Base-by-base conservation (phyloP, 352 stramenopile genomes). In the Pythium phragmiticola region DNA sequence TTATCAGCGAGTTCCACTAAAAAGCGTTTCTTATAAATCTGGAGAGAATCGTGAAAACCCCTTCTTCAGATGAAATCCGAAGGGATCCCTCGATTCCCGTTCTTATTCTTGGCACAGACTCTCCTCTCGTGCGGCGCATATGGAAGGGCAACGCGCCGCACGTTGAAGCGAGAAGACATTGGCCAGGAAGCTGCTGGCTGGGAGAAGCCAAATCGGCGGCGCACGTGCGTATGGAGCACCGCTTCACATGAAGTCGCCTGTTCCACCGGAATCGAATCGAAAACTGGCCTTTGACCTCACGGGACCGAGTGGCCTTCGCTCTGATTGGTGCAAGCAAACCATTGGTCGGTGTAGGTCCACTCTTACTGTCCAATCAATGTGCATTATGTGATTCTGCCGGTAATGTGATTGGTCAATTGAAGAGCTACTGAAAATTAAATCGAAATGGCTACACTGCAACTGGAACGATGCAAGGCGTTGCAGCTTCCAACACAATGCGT, bases 11-110 rank as follows among this genome's bases (percentile, higher is more conserved):
- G 34, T 39, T 39, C 34, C 11, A 14, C 34, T 39, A 9, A 39
- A n/a, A 46, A 46, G 39, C 39, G 11, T 51, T 30, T 51, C 21
- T 43, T 28, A 52, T 61, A 55, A 55, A 12, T 73, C 75, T 80
- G 73, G 73, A 80, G 73, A 80, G 73, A 67, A 72, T 80, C 70
- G 73, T 80, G 73, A 80, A 80, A 80, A 80, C 73, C 73, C 68
- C 70, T 80, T 80, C 58, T 80, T 80, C 73, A 80, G 68, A 28
- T 63, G 33, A 66, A 52, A 75, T 80, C 73, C 73, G 56, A 80
- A 80, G 70, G 54, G 73, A 80, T 80, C 73, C 73, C 73, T 80
- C 73, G 70, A 80, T 46, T 64, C 73, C 73, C 73, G 55, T 80
- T 64, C 73, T 80, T 63, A 14, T 55, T 80, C 47, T 80, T 48